These are phyloP conservation scores for Candida multigemmis DNA, from an alignment of 805 yeast genomes.

Conservation along the genomic window DNA sequence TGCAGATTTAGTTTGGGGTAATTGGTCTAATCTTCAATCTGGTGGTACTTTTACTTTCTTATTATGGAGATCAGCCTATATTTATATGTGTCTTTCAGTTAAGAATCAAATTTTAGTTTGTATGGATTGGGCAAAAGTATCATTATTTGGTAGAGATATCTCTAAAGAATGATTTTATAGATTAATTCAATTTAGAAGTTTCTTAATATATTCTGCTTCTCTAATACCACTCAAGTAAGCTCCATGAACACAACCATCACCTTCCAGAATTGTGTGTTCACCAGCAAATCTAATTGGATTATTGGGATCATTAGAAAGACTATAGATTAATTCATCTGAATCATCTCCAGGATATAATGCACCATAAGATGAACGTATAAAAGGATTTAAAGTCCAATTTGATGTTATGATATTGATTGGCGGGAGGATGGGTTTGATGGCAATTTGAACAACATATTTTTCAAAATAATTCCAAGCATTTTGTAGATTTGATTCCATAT, in stretches of 20 bases:
- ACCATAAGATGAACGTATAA: slow-evolving; percentile 72
- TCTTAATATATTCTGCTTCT: slow-evolving; percentile 39
- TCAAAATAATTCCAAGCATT: slow-evolving; percentile 48
- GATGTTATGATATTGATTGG: slow-evolving; percentile 37
- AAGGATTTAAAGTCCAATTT: slow-evolving; percentile 77
- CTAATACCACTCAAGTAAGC: slow-evolving; percentile 74
- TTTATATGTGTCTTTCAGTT: slow-evolving; percentile 84
- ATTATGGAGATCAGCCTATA: slow-evolving; percentile 93
- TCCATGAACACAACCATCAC: slow-evolving; percentile 89
- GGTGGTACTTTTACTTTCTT: slow-evolving; percentile 84
- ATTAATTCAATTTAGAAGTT: too few relatives aligned
- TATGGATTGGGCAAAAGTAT: slow-evolving; percentile 83
- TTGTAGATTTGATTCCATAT: slow-evolving; percentile 40
- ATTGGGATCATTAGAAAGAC: slow-evolving; percentile 45
- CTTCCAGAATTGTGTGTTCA: slow-evolving; percentile 79
- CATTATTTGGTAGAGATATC: slow-evolving; percentile 87
- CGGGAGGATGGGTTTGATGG: too few relatives aligned
- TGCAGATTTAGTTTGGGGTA: slow-evolving; percentile 78
- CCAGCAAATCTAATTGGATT: slow-evolving; percentile 73
- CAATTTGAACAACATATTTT: slow-evolving; percentile 8
- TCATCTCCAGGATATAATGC: slow-evolving; percentile 64
- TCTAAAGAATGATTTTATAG: slow-evolving; percentile 88
- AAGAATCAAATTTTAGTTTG: slow-evolving; percentile 82
- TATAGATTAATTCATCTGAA: slow-evolving; percentile 52
- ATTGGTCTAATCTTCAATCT: slow-evolving; percentile 68